Conservation (phyloP, 23 red algal species). For the Gracilaria caudata region DNA sequence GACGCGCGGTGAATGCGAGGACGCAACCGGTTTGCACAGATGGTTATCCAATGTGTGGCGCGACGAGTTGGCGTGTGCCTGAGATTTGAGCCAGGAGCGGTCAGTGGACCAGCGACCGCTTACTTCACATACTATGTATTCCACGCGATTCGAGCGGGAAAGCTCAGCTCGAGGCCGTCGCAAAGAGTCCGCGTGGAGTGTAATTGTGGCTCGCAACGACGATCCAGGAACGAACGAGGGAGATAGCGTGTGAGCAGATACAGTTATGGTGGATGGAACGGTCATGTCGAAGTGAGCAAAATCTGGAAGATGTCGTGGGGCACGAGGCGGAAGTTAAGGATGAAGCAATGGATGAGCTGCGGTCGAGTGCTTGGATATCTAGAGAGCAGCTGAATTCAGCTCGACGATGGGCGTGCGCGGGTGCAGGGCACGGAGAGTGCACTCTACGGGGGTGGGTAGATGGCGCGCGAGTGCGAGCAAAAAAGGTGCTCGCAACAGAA, state of each 20-base stretch:
- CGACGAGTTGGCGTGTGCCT: slow-evolving; percentile 13
- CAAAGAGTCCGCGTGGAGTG: slow-evolving; percentile 30
- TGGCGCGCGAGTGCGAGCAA: background rate
- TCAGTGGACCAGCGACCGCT: slow-evolving; percentile 73
- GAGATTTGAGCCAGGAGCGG: slow-evolving; percentile 61
- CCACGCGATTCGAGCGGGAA: slow-evolving; percentile 34
- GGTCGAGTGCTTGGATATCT: background rate
- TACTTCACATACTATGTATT: slow-evolving; percentile 65
- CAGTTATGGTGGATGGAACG: slow-evolving; percentile 26
- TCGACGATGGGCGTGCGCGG: background rate
- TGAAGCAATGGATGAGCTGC: background rate
- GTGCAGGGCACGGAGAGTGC: background rate
- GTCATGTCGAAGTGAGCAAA: background rate
- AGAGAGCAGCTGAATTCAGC: background rate
- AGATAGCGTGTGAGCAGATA: slow-evolving; percentile 6
- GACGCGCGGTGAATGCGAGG: slow-evolving; percentile 12
- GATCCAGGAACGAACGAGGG: slow-evolving; percentile 65
- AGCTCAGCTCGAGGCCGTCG: background rate
- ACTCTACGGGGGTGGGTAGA: background rate
- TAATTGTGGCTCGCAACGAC: slow-evolving; percentile 42
- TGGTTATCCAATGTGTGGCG: slow-evolving; percentile 43
- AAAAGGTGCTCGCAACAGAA: background rate
- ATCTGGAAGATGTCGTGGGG: background rate
- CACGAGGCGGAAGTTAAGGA: background rate
- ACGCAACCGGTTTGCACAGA: slow-evolving; percentile 25